These are phyloP conservation scores for Cryphonectria carpinicola DNA, from an alignment of 2,329 filamentous ascomycete genomes.

Conservation along the genomic window DNA sequence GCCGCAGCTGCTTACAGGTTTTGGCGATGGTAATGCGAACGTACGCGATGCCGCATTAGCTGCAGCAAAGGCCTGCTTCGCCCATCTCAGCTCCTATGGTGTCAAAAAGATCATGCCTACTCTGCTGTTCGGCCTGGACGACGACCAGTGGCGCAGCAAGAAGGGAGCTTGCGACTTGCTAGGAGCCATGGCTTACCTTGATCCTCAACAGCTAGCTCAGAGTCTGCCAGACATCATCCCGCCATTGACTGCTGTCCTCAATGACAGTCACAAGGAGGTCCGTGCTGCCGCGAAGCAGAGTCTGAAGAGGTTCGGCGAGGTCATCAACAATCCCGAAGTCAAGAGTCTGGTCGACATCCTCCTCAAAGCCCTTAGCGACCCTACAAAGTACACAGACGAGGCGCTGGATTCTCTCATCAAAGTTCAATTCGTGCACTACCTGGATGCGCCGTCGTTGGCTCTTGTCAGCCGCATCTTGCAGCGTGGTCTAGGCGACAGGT, in stretches of 20 bases:
- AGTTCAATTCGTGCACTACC: slow-evolving; percentile 96
- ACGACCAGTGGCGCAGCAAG: slow-evolving; percentile 97
- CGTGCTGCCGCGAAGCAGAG: slow-evolving; percentile 89
- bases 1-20: slow-evolving; percentile 84
- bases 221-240: slow-evolving; percentile 97
- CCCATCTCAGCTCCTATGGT: slow-evolving; percentile 89
- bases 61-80: slow-evolving; percentile 92
- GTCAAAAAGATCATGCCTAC: slow-evolving; percentile 94
- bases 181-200: slow-evolving; percentile 97
- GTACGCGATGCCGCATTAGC: slow-evolving; percentile 93
- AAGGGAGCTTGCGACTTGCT: slow-evolving; percentile 96
- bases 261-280: slow-evolving; percentile 98
- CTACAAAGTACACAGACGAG: slow-evolving; percentile 95
- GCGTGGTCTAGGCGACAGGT: slow-evolving; percentile 86
- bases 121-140: slow-evolving; percentile 87
- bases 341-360: slow-evolving; percentile 89
- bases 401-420: slow-evolving; percentile 94
- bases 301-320: slow-evolving; percentile 96
- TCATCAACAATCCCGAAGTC: slow-evolving; percentile 97
- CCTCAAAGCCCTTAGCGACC: slow-evolving; percentile 94
- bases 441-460: slow-evolving; percentile 95
- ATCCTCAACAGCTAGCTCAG: slow-evolving; percentile 89
- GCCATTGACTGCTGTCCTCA: slow-evolving; percentile 88
- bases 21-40: slow-evolving; percentile 85
- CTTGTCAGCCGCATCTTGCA: slow-evolving; percentile 95